These are phyloP conservation scores for Spergularia marina DNA, from an alignment of 148 eudicot species.

Conservation along the genomic window DNA sequence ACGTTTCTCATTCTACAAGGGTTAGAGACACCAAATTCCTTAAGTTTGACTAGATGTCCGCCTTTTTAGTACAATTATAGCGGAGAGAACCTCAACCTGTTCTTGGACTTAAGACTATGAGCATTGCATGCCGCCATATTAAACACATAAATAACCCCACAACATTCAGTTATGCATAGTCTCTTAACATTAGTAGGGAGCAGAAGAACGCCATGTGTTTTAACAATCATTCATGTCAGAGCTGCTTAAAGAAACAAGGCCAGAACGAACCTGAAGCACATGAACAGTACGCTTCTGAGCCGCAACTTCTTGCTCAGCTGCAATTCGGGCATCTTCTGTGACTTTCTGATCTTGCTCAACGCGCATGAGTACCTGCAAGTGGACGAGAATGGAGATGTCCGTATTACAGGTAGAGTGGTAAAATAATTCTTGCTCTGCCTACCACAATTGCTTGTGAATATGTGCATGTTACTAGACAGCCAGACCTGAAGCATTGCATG, in stretches of 20 bases:
- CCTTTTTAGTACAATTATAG: no score
- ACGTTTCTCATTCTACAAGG: no score
- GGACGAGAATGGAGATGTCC: background rate
- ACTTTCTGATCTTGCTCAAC: slow-evolving; percentile 83
- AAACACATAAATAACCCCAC: no score
- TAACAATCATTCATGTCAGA: background rate
- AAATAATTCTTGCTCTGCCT: background rate
- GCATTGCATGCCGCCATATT: no score
- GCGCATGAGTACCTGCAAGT: slow-evolving; percentile 70
- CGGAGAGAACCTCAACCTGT: no score
- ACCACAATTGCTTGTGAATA: background rate
- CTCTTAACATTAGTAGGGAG: no score
- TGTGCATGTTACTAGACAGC: slow-evolving; percentile 3
- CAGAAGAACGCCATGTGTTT: no score
- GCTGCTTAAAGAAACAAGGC: background rate
- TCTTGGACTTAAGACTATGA: no score
- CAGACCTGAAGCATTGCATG: slow-evolving; percentile 74
- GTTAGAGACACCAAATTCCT: no score
- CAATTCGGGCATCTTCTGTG: slow-evolving; percentile 74
- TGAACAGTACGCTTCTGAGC: slow-evolving; percentile 56
- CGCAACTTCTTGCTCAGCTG: slow-evolving; percentile 76
- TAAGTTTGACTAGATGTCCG: no score
- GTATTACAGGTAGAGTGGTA: background rate
- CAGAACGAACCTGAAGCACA: slow-evolving; percentile 60
- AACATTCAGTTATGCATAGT: no score